These are phyloP conservation scores for Blumeria graminis DNA, from an alignment of 2,329 filamentous ascomycete genomes.

Conservation along the genomic window DNA sequence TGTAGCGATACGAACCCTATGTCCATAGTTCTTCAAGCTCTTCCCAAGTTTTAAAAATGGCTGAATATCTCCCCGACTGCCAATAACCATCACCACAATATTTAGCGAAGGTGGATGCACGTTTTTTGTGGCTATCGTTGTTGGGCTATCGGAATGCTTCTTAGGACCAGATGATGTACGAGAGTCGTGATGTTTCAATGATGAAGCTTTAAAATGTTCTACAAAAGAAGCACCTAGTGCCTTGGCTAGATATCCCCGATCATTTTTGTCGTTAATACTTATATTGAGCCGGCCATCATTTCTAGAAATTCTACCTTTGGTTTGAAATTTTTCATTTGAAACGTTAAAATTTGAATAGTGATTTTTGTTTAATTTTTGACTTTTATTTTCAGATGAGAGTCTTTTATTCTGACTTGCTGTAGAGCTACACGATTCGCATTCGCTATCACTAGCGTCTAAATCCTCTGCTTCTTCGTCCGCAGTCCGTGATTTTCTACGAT, in stretches of 20 bases:
- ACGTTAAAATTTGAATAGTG: slow-evolving; percentile 31
- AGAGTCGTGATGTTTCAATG: slow-evolving; percentile 3
- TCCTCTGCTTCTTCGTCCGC: too few species aligned
- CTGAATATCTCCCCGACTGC: slow-evolving; percentile 56
- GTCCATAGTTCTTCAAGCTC: slow-evolving; percentile 46
- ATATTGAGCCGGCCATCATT: slow-evolving; percentile 48
- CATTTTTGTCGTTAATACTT: slow-evolving; percentile 43
- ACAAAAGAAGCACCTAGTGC: slow-evolving; percentile 40
- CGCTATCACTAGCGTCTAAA: too few species aligned
- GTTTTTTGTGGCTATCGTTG: slow-evolving; percentile 6
- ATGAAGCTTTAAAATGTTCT: slow-evolving; percentile 21
- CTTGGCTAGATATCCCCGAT: slow-evolving; percentile 49
- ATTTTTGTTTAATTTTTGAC: background rate
- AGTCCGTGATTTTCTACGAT: too few species aligned
- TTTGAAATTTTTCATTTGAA: slow-evolving; percentile 38
- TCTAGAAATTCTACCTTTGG: slow-evolving; percentile 38
- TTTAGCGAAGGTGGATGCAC: slow-evolving; percentile 25
- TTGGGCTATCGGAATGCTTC: slow-evolving; percentile 9
- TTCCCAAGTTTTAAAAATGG: slow-evolving; percentile 57
- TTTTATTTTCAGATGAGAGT: background rate
- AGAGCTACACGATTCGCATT: too few species aligned
- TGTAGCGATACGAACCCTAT: slow-evolving; percentile 55
- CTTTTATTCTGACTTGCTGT: too few species aligned
- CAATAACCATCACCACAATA: slow-evolving; percentile 67
- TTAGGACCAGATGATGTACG: slow-evolving; percentile 9